phyloP scores from a whole-genome alignment of 2,329 filamentous ascomycete genomes.

The Curvularia hawaiiensis region DNA sequence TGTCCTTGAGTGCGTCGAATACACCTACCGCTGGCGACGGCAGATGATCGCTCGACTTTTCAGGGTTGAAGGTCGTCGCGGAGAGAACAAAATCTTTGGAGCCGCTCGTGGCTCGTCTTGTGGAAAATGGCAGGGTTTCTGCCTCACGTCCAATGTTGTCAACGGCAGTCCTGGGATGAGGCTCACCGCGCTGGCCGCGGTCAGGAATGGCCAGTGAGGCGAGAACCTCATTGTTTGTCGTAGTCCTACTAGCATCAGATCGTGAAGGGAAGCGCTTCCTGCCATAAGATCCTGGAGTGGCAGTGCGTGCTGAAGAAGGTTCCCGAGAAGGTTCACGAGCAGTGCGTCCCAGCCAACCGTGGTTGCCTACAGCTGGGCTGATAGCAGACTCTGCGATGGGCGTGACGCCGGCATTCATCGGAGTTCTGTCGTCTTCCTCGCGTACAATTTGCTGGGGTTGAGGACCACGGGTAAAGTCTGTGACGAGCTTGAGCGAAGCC shows the following conservation, averaged over 20 bases:
- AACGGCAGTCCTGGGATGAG: constrained; percentile 40
- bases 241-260: constrained; percentile 38
- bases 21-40: constrained; percentile 72
- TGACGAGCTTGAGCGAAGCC: constrained; percentile 88
- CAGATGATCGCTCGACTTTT: constrained; percentile 47
- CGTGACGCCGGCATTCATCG: constrained; percentile 80
- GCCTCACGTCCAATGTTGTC: constrained; percentile 49
- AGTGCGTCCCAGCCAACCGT: constrained; percentile 47
- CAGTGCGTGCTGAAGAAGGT: constrained; percentile 55
- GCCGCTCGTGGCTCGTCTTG: constrained; percentile 54
- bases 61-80: constrained; percentile 42
- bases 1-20: constrained; percentile 67
- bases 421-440: constrained; percentile 69
- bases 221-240: constrained; percentile 41
- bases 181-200: constrained; percentile 39
- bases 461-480: constrained; percentile 69
- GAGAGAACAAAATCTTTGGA: constrained; percentile 59
- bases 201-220: constrained; percentile 45
- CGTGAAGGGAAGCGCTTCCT: constrained; percentile 66
- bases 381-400: constrained; percentile 75
- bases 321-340: constrained; percentile 46
- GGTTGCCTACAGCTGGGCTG: constrained; percentile 65
- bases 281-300: constrained; percentile 68
- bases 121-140: constrained; percentile 48
- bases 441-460: constrained; percentile 66